Evolutionary conservation across 2,329 filamentous ascomycete species (phyloP).

Genomic region (Cladosporium colombiae): DNA sequence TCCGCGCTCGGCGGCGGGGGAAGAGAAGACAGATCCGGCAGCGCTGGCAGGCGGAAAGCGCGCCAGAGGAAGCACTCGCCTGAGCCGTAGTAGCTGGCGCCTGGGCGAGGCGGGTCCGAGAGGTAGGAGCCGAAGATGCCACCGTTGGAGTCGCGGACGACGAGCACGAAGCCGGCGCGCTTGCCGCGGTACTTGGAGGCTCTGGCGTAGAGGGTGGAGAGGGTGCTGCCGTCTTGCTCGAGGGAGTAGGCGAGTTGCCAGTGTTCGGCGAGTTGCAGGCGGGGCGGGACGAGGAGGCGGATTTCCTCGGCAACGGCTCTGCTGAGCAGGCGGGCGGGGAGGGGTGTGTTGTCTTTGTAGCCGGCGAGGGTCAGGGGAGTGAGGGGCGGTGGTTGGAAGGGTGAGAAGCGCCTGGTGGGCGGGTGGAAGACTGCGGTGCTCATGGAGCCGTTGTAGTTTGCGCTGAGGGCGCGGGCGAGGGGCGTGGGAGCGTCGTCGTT

Average conservation of each 20-base stretch:
- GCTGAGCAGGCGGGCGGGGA: constrained; percentile 67
- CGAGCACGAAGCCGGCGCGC: constrained; percentile 84
- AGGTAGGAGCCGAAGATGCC: constrained; percentile 91
- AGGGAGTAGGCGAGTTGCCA: constrained; percentile 89
- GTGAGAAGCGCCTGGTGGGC: constrained; percentile 64
- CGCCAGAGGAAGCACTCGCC: constrained; percentile 96
- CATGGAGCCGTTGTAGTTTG: constrained; percentile 44
- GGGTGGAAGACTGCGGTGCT: constrained; percentile 59
- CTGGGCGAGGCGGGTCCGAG: constrained; percentile 80
- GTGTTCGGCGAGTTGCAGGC: constrained; percentile 81
- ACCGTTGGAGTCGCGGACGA: constrained; percentile 75
- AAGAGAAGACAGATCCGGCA: constrained; percentile 56
- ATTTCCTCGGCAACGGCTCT: constrained; percentile 86
- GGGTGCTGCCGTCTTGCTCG: constrained; percentile 85
- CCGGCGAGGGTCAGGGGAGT: constrained; percentile 74
- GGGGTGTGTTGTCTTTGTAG: constrained; percentile 61
- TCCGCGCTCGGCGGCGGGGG: constrained; percentile 71
- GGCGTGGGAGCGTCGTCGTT: constrained; percentile 45
- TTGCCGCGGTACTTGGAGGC: constrained; percentile 67
- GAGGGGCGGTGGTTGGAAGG: constrained; percentile 84
- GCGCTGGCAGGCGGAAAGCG: constrained; percentile 64
- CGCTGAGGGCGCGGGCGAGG: constrained; percentile 38
- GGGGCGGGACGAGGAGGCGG: constrained; percentile 79
- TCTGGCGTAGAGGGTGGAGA: constrained; percentile 82
- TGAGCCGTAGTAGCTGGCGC: constrained; percentile 86